Conservation (phyloP, 1,139 yeast genomes). For the Yamadazyma triangularis region DNA sequence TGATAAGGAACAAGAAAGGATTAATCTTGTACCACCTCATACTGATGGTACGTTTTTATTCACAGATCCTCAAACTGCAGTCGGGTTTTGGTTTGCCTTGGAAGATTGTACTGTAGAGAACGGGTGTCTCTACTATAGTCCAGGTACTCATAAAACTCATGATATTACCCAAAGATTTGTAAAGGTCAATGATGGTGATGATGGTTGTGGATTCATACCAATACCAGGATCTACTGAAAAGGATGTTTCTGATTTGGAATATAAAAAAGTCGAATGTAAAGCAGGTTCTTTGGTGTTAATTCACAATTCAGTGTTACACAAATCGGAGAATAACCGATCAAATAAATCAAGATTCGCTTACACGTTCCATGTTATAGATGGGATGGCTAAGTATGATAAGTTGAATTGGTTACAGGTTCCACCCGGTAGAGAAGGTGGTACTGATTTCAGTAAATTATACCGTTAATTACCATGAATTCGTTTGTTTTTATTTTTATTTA, state of each 20-base stretch:
- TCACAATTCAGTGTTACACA: conserved; percentile 67
- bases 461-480: too few species aligned
- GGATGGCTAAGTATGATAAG: conserved; percentile 52
- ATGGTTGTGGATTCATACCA: conserved; percentile 50
- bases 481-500: too few species aligned
- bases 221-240: conserved; percentile 15
- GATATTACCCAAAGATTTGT: conserved; percentile 66
- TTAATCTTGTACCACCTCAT: conserved; percentile 71
- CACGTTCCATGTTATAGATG: conserved; percentile 78
- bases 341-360: conserved; percentile 64
- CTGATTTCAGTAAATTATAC: conserved; percentile 52
- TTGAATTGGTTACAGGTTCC: conserved; percentile 80
- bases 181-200: conserved; percentile 40
- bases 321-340: conserved; percentile 59
- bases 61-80: conserved; percentile 67
- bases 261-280: conserved; percentile 54
- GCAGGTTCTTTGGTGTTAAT: conserved; percentile 71
- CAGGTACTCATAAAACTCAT: conserved; percentile 63
- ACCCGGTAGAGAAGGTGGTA: conserved; percentile 52
- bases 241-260: conserved; percentile 24
- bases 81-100: conserved; percentile 82
- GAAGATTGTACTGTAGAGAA: conserved; percentile 66
- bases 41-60: conserved; percentile 72
- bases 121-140: conserved; percentile 70
- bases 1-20: conserved; percentile 33